phyloP scores from a whole-genome alignment of 805 yeast species.

The Saturnispora sekii region DNA sequence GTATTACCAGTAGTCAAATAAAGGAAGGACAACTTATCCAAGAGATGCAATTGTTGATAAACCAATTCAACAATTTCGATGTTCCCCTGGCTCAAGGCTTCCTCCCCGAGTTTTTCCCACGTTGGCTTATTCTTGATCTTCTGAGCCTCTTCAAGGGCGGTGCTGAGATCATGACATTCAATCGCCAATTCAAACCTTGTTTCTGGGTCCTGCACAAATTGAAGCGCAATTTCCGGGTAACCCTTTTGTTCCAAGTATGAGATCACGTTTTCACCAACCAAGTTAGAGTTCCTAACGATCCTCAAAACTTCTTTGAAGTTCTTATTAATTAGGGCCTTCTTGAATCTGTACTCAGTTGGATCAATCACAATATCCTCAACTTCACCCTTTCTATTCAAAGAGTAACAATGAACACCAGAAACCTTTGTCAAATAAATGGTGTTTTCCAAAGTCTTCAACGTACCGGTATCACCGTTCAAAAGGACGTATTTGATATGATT shows the following conservation, averaged over 20 bases:
- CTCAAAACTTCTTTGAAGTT: conserved; percentile 88
- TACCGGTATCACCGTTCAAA: conserved; percentile 91
- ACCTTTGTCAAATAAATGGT: conserved; percentile 77
- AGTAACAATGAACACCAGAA: conserved; percentile 59
- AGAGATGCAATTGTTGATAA: conserved; percentile 75
- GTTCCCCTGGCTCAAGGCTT: conserved; percentile 87
- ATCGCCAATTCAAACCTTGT: conserved; percentile 92
- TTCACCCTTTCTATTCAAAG: conserved; percentile 77
- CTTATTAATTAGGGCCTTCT: conserved; percentile 80
- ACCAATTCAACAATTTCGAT: conserved; percentile 75
- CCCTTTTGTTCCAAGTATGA: conserved; percentile 92
- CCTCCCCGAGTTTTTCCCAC: conserved; percentile 79
- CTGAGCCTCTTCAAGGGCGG: conserved; percentile 85
- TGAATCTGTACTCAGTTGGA: conserved; percentile 95
- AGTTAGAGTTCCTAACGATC: conserved; percentile 75
- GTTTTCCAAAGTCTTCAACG: conserved; percentile 82
- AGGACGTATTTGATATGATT: conserved; percentile 92
- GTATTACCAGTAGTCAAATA: conserved; percentile 78
- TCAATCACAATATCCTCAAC: conserved; percentile 74
- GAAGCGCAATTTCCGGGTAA: conserved; percentile 94
- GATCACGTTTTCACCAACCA: conserved; percentile 96
- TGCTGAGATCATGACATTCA: conserved; percentile 81
- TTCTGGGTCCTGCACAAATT: conserved; percentile 93
- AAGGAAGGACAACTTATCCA: conserved; percentile 84
- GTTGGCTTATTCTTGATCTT: conserved; percentile 54